Evolutionary conservation across 2,329 filamentous ascomycete species (phyloP).

Genomic region (Fusarium albosuccineum): DNA sequence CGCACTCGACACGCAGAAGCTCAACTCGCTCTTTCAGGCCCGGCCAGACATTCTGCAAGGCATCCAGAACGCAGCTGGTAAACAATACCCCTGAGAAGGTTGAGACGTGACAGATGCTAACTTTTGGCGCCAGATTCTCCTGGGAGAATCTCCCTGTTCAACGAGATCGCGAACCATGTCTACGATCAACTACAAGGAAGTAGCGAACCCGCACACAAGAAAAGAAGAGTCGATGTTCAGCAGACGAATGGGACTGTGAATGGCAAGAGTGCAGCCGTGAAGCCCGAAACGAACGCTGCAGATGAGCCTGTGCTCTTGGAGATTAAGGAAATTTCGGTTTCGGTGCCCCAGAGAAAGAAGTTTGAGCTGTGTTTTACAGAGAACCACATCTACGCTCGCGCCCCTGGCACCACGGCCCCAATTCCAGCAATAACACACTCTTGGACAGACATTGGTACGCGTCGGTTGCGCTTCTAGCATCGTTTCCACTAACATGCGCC

Average conservation of each 20-base stretch:
- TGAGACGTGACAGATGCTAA: constrained; percentile 21
- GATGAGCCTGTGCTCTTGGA: constrained; percentile 68
- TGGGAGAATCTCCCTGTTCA: constrained; percentile 65
- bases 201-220: constrained; percentile 64
- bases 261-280: constrained; percentile 38
- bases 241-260: constrained; percentile 43
- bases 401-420: constrained; percentile 64
- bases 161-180: constrained; percentile 66
- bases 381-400: constrained; percentile 69
- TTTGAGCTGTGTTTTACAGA: constrained; percentile 74
- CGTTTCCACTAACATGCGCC: constrained; percentile 21
- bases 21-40: constrained; percentile 66
- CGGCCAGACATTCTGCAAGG: constrained; percentile 68
- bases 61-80: constrained; percentile 68
- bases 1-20: constrained; percentile 63
- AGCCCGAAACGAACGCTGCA: constrained; percentile 53
- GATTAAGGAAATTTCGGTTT: constrained; percentile 76
- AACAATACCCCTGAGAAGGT: constrained; percentile 42
- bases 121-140: constrained; percentile 60
- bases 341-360: constrained; percentile 76
- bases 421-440: constrained; percentile 68
- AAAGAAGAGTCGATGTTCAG: constrained; percentile 63
- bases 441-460: constrained; percentile 72
- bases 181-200: constrained; percentile 57
- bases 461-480: background rate